Percentiles rank a stretch among this genome's conserved stretches.
Conservation (phyloP, 192 early-diverging fungal species). For the Cladochytrium replicatum region DNA sequence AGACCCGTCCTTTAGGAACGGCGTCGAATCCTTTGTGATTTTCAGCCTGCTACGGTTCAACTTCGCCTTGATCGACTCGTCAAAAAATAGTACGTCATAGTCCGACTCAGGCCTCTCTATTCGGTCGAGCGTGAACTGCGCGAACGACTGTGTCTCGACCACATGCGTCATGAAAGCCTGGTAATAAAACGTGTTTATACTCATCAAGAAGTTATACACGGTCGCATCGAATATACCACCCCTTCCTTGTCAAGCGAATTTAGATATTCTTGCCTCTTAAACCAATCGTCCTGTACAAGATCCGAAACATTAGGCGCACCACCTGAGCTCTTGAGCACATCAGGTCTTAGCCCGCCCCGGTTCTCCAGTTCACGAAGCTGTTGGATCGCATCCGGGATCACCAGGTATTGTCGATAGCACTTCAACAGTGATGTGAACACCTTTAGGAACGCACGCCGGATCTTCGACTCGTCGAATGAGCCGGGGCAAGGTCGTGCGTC, state of each 20-base stretch:
- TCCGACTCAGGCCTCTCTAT: constrained; percentile 50
- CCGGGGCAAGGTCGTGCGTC: constrained; percentile 43
- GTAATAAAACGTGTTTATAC: too few species aligned
- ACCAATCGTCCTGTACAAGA: constrained; percentile 34
- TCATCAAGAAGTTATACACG: too few species aligned
- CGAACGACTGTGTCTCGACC: constrained; percentile 65
- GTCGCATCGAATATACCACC: too few species aligned
- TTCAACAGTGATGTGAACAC: constrained; percentile 68
- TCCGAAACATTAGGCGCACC: too few species aligned
- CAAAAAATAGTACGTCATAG: constrained; percentile 68
- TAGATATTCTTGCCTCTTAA: constrained; percentile 53
- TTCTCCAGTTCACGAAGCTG: too few species aligned
- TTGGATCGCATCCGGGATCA: constrained; percentile 27
- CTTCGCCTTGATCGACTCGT: constrained; percentile 72
- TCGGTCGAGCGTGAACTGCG: constrained; percentile 66
- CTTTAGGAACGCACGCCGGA: constrained; percentile 58
- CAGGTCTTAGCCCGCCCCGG: too few species aligned
- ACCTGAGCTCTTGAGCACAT: too few species aligned
- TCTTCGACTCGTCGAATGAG: constrained; percentile 56
- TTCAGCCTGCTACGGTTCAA: constrained; percentile 65
- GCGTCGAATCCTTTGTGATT: constrained; percentile 57
- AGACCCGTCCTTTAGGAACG: constrained; percentile 38
- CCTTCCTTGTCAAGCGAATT: constrained; percentile 41
- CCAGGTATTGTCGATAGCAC: constrained; percentile 53
- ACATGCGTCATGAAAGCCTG: constrained; percentile 55